Evolutionary conservation across 208 protist species (phyloP).

Genomic region (Sergeia podlipaevii): DNA sequence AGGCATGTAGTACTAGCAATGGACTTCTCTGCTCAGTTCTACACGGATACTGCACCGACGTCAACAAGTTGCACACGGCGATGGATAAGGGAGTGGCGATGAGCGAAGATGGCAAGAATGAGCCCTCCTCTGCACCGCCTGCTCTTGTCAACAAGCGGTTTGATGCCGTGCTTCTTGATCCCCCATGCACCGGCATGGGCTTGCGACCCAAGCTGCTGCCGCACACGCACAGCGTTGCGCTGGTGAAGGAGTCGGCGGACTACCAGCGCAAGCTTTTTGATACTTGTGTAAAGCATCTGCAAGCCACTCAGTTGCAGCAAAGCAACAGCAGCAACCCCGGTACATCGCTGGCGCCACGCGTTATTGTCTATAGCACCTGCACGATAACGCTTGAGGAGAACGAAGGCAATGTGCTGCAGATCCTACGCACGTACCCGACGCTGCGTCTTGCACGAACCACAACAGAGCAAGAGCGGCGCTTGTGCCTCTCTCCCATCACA

Average conservation of each 20-base stretch:
- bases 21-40: background rate
- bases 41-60: no score
- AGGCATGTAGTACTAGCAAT: background rate
- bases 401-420: slow-evolving; percentile 64
- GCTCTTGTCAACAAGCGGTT: no score
- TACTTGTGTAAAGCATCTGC: slow-evolving; percentile 40
- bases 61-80: no score
- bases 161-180: slow-evolving; percentile 76
- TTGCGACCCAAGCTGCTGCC: slow-evolving; percentile 59
- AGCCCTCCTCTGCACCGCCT: background rate
- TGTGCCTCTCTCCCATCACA: slow-evolving; percentile 19
- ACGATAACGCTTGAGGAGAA: slow-evolving; percentile 77
- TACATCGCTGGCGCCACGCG: slow-evolving; percentile 10
- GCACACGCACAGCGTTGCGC: slow-evolving; percentile 22
- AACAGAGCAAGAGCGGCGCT: slow-evolving; percentile 16
- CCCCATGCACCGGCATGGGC: slow-evolving; percentile 82
- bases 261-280: slow-evolving; percentile 79
- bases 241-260: slow-evolving; percentile 38
- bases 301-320: background rate
- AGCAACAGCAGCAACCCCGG: background rate
- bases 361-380: slow-evolving; percentile 70
- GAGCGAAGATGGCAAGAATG: background rate
- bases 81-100: background rate
- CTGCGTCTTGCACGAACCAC: slow-evolving; percentile 38
- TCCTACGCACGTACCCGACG: slow-evolving; percentile 32